Conservation (phyloP, 1,284 basidiomycete species). For the Cutaneotrichosporon daszewskae region DNA sequence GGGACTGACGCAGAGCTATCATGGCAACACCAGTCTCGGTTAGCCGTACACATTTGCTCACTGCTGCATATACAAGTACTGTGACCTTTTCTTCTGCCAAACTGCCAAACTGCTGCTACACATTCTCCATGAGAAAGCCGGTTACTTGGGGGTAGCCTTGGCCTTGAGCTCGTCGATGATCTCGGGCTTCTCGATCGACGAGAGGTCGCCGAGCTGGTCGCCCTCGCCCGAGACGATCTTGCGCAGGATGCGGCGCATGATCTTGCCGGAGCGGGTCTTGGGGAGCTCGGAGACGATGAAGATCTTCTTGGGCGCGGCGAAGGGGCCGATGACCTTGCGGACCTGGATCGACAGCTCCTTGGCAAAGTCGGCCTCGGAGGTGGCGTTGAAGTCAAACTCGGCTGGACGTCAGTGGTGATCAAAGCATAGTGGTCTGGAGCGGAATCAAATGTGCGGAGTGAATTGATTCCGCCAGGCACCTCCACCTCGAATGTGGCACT, state of each 20-base stretch:
- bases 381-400: constrained; percentile 69
- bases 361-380: constrained; percentile 63
- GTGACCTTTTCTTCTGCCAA: too few relatives aligned
- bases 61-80: constrained; percentile 6
- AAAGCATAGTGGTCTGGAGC: too few relatives aligned
- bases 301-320: constrained; percentile 90
- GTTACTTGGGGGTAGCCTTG: too few relatives aligned
- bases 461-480: too few relatives aligned
- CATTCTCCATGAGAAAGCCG: too few relatives aligned
- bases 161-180: constrained; percentile 58
- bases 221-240: constrained; percentile 92
- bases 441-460: too few relatives aligned
- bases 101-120: constrained; percentile 3
- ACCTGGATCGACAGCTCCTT: constrained; percentile 94
- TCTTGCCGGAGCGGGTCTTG: constrained; percentile 96
- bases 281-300: constrained; percentile 81
- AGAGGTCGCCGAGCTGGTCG: constrained; percentile 88
- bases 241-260: constrained; percentile 87
- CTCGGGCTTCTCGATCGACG: constrained; percentile 79
- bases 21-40: neutral
- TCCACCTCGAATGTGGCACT: too few relatives aligned
- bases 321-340: constrained; percentile 90
- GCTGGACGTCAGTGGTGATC: too few relatives aligned
- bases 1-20: neutral
- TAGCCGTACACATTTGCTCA: constrained; percentile 1